Conservation (phyloP, 2,329 filamentous ascomycete species). For the Fonsecaea pugnacius region DNA sequence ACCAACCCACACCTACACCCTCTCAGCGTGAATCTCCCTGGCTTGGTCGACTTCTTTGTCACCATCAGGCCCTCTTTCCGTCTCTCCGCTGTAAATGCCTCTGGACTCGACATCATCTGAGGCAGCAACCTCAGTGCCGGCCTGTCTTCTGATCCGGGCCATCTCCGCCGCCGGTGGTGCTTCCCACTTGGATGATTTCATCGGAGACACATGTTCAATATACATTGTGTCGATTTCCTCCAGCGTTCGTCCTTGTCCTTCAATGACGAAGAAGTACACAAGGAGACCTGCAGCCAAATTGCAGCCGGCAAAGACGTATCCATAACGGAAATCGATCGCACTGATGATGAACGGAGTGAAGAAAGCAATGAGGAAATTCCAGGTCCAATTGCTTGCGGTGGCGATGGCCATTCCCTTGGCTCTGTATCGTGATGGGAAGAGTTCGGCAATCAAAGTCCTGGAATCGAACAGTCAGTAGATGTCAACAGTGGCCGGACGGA, state of each 20-base stretch:
- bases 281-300: conserved; percentile 67
- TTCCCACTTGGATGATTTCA: conserved; percentile 41
- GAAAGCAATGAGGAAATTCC: conserved; percentile 77
- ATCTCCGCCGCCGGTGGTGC: conserved; percentile 36
- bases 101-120: conserved; percentile 27
- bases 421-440: conserved; percentile 50
- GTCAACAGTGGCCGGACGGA: neutral
- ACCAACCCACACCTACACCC: neutral
- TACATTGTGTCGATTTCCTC: conserved; percentile 85
- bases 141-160: conserved; percentile 33
- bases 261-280: conserved; percentile 78
- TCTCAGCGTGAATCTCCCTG: neutral
- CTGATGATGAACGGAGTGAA: conserved; percentile 79
- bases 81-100: conserved; percentile 17
- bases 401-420: conserved; percentile 46
- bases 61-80: conserved; percentile 15
- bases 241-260: conserved; percentile 68
- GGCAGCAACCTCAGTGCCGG: conserved; percentile 31
- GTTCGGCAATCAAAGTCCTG: conserved; percentile 43
- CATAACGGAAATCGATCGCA: conserved; percentile 74
- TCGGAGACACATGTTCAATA: conserved; percentile 65
- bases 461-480: neutral
- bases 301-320: conserved; percentile 77
- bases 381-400: conserved; percentile 73
- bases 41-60: conserved; percentile 16